Evolutionary conservation across 2,329 filamentous ascomycete species (phyloP).

Genomic region (Didymella sp.): DNA sequence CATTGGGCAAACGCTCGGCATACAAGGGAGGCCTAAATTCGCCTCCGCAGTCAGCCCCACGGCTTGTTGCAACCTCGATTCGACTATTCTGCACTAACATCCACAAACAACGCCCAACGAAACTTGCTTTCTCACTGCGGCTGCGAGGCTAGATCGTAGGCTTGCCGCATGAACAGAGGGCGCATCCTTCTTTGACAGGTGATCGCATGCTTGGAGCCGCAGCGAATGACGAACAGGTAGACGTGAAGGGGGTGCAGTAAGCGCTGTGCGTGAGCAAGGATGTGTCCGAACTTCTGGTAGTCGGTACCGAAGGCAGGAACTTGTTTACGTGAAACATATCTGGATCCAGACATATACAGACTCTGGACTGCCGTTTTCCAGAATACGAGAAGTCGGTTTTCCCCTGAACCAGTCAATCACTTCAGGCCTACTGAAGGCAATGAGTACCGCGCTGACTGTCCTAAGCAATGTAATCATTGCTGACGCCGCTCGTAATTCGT

Average conservation of each 20-base stretch:
- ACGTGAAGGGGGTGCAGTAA: not conserved
- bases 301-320: slow-evolving; percentile 12
- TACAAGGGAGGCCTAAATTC: slow-evolving; percentile 1
- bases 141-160: not conserved
- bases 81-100: slow-evolving; percentile 5
- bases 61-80: slow-evolving; percentile 3
- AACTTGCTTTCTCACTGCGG: not conserved
- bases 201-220: slow-evolving; percentile 1
- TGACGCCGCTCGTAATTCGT: not conserved
- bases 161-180: not conserved
- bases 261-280: slow-evolving; percentile 5
- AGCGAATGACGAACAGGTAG: not conserved
- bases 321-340: slow-evolving; percentile 12
- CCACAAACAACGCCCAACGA: slow-evolving; percentile 9
- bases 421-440: not conserved
- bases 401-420: not conserved
- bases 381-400: slow-evolving; percentile 1
- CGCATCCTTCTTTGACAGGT: not conserved
- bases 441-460: slow-evolving; percentile 2
- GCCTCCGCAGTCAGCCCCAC: slow-evolving; percentile 7
- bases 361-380: not conserved
- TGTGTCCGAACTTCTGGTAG: slow-evolving; percentile 10
- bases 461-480: not conserved
- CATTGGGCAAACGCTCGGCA: slow-evolving; percentile 5
- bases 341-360: slow-evolving; percentile 3